A percentile compares a stretch with the other conserved stretches of the same genome.
phyloP scores from a whole-genome alignment of 768 basidiomycete species.

The Podaxis mareebaensis region DNA sequence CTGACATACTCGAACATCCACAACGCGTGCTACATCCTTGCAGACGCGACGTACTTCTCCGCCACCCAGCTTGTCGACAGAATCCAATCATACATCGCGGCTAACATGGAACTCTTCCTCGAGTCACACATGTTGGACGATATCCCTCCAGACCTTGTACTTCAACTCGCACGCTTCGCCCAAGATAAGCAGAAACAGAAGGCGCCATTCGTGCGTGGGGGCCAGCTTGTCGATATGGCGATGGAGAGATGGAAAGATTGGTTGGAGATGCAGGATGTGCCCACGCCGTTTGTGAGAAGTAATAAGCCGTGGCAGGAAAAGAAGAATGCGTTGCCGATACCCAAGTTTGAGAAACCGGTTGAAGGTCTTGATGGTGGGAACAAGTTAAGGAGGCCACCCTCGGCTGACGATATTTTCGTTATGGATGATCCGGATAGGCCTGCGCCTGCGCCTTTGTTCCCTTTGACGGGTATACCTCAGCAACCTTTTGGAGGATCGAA shows the following conservation, averaged over 20 bases:
- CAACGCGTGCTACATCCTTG: slow-evolving; percentile 80
- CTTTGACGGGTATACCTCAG: slow-evolving; percentile 14
- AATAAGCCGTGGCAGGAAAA: slow-evolving; percentile 18
- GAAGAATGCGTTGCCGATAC: slow-evolving; percentile 21
- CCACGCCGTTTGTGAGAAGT: slow-evolving; percentile 47
- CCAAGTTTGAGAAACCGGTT: slow-evolving; percentile 2
- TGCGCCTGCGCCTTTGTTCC: slow-evolving; percentile 34
- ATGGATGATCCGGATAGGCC: slow-evolving; percentile 77
- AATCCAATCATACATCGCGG: slow-evolving; percentile 76
- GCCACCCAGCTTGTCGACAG: slow-evolving; percentile 66
- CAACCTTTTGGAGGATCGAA: background rate
- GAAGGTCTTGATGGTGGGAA: background rate
- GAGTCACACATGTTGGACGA: slow-evolving; percentile 81
- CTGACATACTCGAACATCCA: slow-evolving; percentile 64
- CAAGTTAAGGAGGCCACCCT: slow-evolving; percentile 26
- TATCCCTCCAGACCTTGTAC: slow-evolving; percentile 62
- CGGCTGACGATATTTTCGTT: slow-evolving; percentile 71
- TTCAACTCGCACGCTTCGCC: slow-evolving; percentile 63
- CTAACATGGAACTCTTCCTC: slow-evolving; percentile 85
- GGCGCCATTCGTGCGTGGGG: slow-evolving; percentile 64
- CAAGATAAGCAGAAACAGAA: slow-evolving; percentile 61
- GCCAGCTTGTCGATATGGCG: slow-evolving; percentile 49
- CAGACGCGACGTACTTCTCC: slow-evolving; percentile 80
- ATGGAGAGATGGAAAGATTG: slow-evolving; percentile 68
- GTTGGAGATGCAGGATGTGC: slow-evolving; percentile 70